These are phyloP conservation scores for Triangularia verruculosa DNA, from an alignment of 2,329 filamentous ascomycete genomes.

Conservation along the genomic window DNA sequence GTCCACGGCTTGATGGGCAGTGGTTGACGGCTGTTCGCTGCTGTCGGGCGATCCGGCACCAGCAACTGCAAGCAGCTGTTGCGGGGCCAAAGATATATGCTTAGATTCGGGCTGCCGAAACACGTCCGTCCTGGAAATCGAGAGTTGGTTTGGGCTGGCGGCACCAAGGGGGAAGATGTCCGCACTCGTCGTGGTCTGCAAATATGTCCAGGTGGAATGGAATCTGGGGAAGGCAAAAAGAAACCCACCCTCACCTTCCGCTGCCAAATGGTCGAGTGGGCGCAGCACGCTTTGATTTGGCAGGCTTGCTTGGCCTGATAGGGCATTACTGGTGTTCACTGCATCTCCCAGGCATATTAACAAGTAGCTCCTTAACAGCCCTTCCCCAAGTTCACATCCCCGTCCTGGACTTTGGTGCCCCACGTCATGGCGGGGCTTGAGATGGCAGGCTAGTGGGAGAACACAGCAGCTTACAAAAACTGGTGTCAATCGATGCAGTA, in stretches of 20 bases:
- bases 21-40: background rate
- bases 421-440: too few species aligned
- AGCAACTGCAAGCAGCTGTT: background rate
- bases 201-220: background rate
- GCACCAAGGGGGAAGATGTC: background rate
- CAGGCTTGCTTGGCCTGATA: background rate
- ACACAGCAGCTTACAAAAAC: background rate
- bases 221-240: background rate
- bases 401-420: too few species aligned
- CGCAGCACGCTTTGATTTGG: background rate
- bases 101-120: background rate
- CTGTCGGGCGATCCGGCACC: background rate
- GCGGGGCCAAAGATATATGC: background rate
- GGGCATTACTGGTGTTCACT: background rate
- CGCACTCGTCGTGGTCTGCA: background rate
- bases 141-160: background rate
- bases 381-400: too few species aligned
- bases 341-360: too few species aligned
- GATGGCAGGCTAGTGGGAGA: background rate
- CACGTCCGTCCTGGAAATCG: background rate
- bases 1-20: background rate
- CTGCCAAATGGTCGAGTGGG: background rate
- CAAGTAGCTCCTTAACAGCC: too few species aligned
- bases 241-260: background rate
- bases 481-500: background rate